A percentile compares a stretch with the other conserved stretches of the same genome.
Conservation (phyloP, 371 early-diverging fungal species). For the Rhizopus sp. region DNA sequence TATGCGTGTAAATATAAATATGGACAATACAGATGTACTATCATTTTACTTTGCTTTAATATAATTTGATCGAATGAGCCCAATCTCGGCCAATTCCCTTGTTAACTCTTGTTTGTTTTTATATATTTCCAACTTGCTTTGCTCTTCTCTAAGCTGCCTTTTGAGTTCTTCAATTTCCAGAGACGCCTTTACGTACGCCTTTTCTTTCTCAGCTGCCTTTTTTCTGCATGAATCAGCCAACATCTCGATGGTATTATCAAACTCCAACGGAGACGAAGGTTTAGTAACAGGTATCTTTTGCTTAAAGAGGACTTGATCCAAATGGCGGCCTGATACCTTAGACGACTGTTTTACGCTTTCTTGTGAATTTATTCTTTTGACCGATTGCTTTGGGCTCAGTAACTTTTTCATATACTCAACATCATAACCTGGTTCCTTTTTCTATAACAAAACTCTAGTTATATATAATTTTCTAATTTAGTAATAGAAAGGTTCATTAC, state of each 20-base stretch:
- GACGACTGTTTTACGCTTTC: not conserved
- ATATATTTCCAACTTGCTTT: not conserved
- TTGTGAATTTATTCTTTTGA: not conserved
- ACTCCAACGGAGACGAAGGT: not conserved
- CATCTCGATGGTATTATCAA: conserved; percentile 5
- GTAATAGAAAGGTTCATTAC: not conserved
- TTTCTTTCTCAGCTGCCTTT: conserved; percentile 5
- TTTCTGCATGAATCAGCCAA: conserved; percentile 2
- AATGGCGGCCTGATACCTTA: not conserved
- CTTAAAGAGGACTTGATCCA: not conserved
- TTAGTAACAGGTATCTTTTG: not conserved
- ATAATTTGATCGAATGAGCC: not conserved
- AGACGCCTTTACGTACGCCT: not conserved
- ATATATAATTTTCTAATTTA: not conserved
- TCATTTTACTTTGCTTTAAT: not conserved
- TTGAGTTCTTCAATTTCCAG: not conserved
- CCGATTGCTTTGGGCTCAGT: not conserved
- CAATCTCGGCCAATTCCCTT: not conserved
- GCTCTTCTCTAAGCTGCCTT: not conserved
- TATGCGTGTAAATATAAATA: not conserved
- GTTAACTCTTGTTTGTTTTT: not conserved
- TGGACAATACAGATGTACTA: not conserved
- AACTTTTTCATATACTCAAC: not conserved
- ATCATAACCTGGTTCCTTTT: not conserved
- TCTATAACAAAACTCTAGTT: not conserved